Percentiles rank a stretch among this genome's conserved stretches.
Evolutionary conservation across 805 yeast genomes (phyloP).

Genomic region (Nematodospora valgi): DNA sequence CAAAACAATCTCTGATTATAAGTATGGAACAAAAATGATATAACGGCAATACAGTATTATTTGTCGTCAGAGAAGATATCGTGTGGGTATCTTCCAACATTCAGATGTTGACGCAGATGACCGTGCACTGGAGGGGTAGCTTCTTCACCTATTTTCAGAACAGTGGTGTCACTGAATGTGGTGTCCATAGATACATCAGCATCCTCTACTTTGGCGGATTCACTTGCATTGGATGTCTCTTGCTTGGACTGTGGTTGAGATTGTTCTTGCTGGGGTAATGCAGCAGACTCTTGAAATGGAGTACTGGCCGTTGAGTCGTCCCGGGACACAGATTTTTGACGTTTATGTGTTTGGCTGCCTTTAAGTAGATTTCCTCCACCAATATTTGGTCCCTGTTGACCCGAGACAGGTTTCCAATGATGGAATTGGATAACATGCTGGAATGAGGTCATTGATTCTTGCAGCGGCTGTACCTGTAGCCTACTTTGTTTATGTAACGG

Average conservation of each 20-base stretch:
- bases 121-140: slow-evolving; percentile 11
- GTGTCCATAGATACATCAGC: slow-evolving; percentile 16
- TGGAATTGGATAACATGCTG: slow-evolving; percentile 55
- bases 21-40: slow-evolving; percentile 2
- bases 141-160: slow-evolving; percentile 3
- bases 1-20: slow-evolving; percentile 2
- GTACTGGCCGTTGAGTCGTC: slow-evolving; percentile 3
- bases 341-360: slow-evolving; percentile 24
- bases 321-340: slow-evolving; percentile 28
- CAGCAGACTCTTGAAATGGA: neutral
- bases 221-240: slow-evolving; percentile 5
- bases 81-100: slow-evolving; percentile 27
- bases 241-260: neutral
- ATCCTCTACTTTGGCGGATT: slow-evolving; percentile 8
- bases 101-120: slow-evolving; percentile 14
- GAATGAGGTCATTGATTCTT: slow-evolving; percentile 43
- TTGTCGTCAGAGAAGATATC: slow-evolving; percentile 21
- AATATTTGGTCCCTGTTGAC: slow-evolving; percentile 12
- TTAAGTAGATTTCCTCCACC: slow-evolving; percentile 10
- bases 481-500: slow-evolving; percentile 32
- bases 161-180: slow-evolving; percentile 1
- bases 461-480: slow-evolving; percentile 31
- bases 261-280: slow-evolving; percentile 2
- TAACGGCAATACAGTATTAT: neutral
- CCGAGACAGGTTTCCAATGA: slow-evolving; percentile 49